These are phyloP conservation scores for Candida tetrigidarum DNA, from an alignment of 1,139 yeast species.

Conservation along the genomic window DNA sequence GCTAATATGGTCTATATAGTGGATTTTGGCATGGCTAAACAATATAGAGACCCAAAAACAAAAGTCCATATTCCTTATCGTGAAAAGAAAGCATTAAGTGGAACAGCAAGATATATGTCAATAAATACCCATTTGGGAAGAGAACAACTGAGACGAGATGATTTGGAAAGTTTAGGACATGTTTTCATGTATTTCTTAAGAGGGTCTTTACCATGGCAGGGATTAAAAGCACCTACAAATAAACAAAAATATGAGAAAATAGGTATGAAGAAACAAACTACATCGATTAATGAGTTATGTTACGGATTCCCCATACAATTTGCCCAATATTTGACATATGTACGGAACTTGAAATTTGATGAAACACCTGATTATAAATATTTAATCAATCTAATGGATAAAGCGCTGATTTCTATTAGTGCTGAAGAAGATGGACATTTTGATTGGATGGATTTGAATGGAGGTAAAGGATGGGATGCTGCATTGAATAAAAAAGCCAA, in stretches of 20 bases:
- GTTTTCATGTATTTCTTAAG: constrained; percentile 65
- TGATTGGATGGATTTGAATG: constrained; percentile 85
- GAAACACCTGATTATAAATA: constrained; percentile 77
- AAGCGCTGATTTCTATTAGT: constrained; percentile 40
- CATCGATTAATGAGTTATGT: constrained; percentile 70
- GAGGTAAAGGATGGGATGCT: constrained; percentile 85
- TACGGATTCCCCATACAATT: constrained; percentile 75
- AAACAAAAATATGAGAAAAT: constrained; percentile 83
- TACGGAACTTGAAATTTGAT: constrained; percentile 72
- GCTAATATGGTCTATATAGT: constrained; percentile 58
- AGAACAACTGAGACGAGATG: constrained; percentile 68
- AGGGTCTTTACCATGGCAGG: constrained; percentile 65
- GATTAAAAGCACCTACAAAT: constrained; percentile 74
- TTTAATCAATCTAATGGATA: constrained; percentile 45
- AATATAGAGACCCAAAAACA: constrained; percentile 63
- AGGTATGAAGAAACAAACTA: constrained; percentile 76
- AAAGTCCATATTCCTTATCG: constrained; percentile 64
- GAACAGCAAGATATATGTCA: constrained; percentile 70
- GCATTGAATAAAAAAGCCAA: constrained; percentile 79
- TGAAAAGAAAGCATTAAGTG: constrained; percentile 65
- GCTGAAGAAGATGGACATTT: constrained; percentile 64
- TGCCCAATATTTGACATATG: constrained; percentile 75
- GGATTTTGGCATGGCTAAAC: constrained; percentile 71
- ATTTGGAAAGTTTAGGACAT: constrained; percentile 65
- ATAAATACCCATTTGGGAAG: constrained; percentile 67